A percentile compares a stretch with the other conserved stretches of the same genome.
These are phyloP conservation scores for Alternaria infectoria DNA, from an alignment of 2,329 filamentous ascomycete genomes.

Conservation along the genomic window DNA sequence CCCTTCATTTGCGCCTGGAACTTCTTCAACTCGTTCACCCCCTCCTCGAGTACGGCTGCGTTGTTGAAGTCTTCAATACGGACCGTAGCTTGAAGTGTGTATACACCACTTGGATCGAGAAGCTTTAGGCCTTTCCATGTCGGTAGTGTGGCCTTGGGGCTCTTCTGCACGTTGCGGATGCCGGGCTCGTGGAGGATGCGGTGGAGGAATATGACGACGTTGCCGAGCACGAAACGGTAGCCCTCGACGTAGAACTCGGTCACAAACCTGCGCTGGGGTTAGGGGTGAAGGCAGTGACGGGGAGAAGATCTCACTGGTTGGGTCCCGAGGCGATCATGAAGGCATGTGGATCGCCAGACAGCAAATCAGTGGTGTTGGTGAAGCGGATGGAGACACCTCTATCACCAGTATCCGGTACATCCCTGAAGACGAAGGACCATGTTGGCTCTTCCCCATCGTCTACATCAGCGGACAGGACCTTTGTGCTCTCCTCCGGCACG, in stretches of 20 bases:
- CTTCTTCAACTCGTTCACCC: slow-evolving; percentile 60
- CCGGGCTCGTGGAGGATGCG: slow-evolving; percentile 59
- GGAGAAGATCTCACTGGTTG: slow-evolving; percentile 54
- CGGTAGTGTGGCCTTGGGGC: slow-evolving; percentile 49
- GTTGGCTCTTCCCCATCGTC: slow-evolving; percentile 31
- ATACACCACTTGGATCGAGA: slow-evolving; percentile 63
- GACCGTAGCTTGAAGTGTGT: slow-evolving; percentile 64
- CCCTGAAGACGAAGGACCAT: slow-evolving; percentile 51
- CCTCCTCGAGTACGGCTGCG: slow-evolving; percentile 60
- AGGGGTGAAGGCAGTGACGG: slow-evolving; percentile 17
- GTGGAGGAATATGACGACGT: slow-evolving; percentile 63
- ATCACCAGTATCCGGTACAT: slow-evolving; percentile 57
- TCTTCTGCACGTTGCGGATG: slow-evolving; percentile 39
- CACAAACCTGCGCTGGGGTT: slow-evolving; percentile 55
- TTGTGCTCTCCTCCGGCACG: slow-evolving; percentile 9
- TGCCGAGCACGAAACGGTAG: slow-evolving; percentile 63
- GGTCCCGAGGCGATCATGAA: slow-evolving; percentile 59
- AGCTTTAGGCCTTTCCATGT: slow-evolving; percentile 54
- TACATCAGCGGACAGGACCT: slow-evolving; percentile 29
- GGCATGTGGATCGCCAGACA: slow-evolving; percentile 56
- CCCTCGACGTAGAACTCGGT: slow-evolving; percentile 65
- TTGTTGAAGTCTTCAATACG: slow-evolving; percentile 63
- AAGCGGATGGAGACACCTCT: slow-evolving; percentile 61
- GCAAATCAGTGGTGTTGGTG: slow-evolving; percentile 56
- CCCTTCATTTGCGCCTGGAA: slow-evolving; percentile 64